These are phyloP conservation scores for Aphanomyces euteiches DNA, from an alignment of 352 stramenopile genomes.

Conservation along the genomic window DNA sequence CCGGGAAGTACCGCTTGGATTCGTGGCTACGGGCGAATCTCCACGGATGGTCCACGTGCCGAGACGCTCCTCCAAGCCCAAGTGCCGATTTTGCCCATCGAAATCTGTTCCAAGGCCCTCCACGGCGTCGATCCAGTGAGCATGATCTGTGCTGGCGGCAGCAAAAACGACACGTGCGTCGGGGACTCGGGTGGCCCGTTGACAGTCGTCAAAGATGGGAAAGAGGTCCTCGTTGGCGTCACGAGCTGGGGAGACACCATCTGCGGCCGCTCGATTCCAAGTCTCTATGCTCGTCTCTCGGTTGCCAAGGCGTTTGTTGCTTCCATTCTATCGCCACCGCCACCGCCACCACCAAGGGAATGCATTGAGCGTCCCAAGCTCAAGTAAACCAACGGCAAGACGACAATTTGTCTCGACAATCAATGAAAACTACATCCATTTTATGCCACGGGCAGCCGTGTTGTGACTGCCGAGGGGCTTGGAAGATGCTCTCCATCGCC, in stretches of 20 bases:
- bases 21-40: slow-evolving; percentile 32
- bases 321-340: neutral
- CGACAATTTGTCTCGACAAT: too few relatives aligned
- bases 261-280: slow-evolving; percentile 41
- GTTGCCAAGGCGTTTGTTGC: slow-evolving; percentile 22
- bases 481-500: too few relatives aligned
- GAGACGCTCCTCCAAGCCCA: slow-evolving; percentile 43
- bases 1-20: slow-evolving; percentile 44
- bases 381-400: too few relatives aligned
- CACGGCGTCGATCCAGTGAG: slow-evolving; percentile 47
- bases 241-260: slow-evolving; percentile 58
- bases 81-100: slow-evolving; percentile 41
- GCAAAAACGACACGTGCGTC: slow-evolving; percentile 53
- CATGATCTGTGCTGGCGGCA: slow-evolving; percentile 56
- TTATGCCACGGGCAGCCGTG: too few relatives aligned
- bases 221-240: slow-evolving; percentile 47
- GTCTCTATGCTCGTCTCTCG: slow-evolving; percentile 53
- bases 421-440: too few relatives aligned
- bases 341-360: neutral
- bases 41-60: slow-evolving; percentile 32
- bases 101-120: slow-evolving; percentile 28
- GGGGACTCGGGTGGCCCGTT: slow-evolving; percentile 53
- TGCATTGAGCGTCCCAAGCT: too few relatives aligned
- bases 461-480: too few relatives aligned
- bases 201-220: slow-evolving; percentile 31